Evolutionary conservation across 2,329 filamentous ascomycete genomes (phyloP).

Genomic region (Phoma sp.): DNA sequence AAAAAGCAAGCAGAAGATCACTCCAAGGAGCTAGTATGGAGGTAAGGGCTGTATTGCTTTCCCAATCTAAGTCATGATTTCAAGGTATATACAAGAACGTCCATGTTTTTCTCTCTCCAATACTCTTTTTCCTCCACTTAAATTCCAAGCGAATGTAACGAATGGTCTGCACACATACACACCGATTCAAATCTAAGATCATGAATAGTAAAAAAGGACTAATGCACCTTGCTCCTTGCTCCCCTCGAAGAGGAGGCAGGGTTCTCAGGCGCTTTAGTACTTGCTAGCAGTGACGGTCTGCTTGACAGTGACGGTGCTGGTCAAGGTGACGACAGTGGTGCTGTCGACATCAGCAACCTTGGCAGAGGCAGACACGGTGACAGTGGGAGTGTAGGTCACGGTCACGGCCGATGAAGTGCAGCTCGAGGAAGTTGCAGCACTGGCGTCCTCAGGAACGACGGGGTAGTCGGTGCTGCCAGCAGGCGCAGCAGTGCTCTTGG

Average conservation of each 20-base stretch:
- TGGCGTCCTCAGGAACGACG: not conserved
- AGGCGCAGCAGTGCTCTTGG: constrained; percentile 13
- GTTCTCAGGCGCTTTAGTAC: constrained; percentile 1
- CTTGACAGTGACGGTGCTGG: constrained; percentile 32
- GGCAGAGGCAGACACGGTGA: constrained; percentile 29
- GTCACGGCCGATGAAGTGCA: constrained; percentile 27
- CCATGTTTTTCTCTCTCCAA: not conserved
- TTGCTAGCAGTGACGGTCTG: constrained; percentile 3
- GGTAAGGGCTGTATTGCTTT: not conserved
- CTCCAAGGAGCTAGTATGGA: not conserved
- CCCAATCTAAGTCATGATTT: not conserved
- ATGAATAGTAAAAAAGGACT: not conserved
- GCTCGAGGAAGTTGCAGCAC: constrained; percentile 9
- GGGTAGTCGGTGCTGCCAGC: constrained; percentile 15
- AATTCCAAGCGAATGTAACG: constrained; percentile 2
- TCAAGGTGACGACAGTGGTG: constrained; percentile 32
- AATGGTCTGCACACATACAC: constrained; percentile 2
- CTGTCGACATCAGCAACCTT: constrained; percentile 13
- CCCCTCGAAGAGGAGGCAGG: not conserved
- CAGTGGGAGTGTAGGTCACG: constrained; percentile 37
- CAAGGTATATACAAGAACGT: constrained; percentile 14
- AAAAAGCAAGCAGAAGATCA: not conserved
- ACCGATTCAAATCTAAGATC: constrained; percentile 4
- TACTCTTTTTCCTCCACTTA: not conserved
- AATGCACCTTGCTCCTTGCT: not conserved